Conservation (phyloP, 495 filamentous ascomycete genomes). For the Penicillium waksmanii region DNA sequence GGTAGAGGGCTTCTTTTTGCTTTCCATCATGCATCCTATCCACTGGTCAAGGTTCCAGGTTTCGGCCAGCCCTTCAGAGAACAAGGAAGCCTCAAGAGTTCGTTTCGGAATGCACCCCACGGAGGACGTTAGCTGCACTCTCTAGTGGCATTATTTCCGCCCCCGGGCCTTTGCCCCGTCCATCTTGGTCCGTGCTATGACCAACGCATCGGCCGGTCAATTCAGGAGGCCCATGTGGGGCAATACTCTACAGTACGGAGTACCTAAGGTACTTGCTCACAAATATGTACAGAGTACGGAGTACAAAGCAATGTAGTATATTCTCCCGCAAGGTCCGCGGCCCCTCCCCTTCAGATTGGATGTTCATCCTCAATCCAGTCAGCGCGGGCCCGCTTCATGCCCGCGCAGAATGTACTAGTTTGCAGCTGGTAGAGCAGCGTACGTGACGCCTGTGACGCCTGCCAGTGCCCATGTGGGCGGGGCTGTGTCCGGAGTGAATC, state of each 20-base stretch:
- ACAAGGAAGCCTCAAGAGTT: constrained; percentile 2
- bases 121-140: constrained; percentile 5
- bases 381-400: neutral
- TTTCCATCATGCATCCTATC: neutral
- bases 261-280: constrained; percentile 8
- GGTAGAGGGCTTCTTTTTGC: neutral
- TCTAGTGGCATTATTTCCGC: constrained; percentile 11
- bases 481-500: constrained; percentile 8
- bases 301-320: too few relatives aligned
- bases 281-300: too few relatives aligned
- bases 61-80: neutral
- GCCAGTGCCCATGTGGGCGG: too few relatives aligned
- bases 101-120: neutral
- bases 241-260: constrained; percentile 1
- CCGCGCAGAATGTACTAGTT: neutral
- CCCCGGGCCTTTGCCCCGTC: constrained; percentile 7
- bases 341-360: constrained; percentile 11
- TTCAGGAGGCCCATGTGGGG: constrained; percentile 33
- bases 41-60: neutral
- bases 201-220: constrained; percentile 32
- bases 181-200: constrained; percentile 22
- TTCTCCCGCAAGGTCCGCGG: constrained; percentile 18
- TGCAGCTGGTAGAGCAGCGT: too few relatives aligned
- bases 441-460: neutral
- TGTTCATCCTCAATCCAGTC: constrained; percentile 6